These are phyloP conservation scores for Phytophthora pistaciae DNA, from an alignment of 352 stramenopile genomes.

Conservation along the genomic window DNA sequence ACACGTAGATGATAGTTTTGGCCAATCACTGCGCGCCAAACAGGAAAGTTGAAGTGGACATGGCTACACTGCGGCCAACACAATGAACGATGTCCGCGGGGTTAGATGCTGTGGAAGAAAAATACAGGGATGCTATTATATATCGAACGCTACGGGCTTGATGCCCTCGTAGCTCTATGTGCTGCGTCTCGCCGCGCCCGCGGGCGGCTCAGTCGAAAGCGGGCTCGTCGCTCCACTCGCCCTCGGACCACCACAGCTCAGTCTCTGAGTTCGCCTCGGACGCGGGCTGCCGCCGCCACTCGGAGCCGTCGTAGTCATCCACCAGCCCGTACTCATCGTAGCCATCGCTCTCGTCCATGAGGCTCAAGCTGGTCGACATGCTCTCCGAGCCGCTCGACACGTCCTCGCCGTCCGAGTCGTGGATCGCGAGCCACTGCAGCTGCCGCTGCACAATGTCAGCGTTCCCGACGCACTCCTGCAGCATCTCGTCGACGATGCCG, in stretches of 20 bases:
- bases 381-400: constrained; percentile 16
- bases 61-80: background rate
- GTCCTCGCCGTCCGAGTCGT: constrained; percentile 44
- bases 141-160: constrained; percentile 8
- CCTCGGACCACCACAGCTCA: constrained; percentile 39
- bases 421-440: constrained; percentile 41
- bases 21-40: constrained; percentile 6
- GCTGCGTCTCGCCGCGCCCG: background rate
- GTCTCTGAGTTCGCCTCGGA: constrained; percentile 35
- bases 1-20: constrained; percentile 4
- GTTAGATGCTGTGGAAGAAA: too few species aligned
- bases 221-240: constrained; percentile 38
- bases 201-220: constrained; percentile 20
- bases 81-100: too few species aligned
- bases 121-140: constrained; percentile 20
- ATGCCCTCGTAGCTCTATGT: constrained; percentile 11
- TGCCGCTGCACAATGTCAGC: constrained; percentile 33
- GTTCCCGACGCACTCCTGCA: constrained; percentile 33
- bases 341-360: constrained; percentile 39
- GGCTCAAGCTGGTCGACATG: constrained; percentile 8
- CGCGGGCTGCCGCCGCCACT: constrained; percentile 26
- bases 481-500: constrained; percentile 39
- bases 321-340: constrained; percentile 46
- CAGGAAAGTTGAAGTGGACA: constrained; percentile 24
- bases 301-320: constrained; percentile 34